phyloP scores from a whole-genome alignment of 768 basidiomycete species.

The Gautieria morchelliformis region DNA sequence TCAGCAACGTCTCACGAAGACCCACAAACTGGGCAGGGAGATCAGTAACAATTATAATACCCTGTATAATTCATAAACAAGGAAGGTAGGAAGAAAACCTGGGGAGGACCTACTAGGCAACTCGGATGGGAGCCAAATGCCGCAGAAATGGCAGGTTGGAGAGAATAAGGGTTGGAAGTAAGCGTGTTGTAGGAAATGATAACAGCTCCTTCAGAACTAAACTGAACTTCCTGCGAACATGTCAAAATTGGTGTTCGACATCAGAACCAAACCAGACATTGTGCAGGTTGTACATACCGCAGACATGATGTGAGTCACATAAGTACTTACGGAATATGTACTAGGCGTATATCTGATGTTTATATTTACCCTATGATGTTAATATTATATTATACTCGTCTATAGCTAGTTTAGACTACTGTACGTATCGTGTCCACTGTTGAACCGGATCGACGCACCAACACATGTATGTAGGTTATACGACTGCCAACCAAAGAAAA shows the following conservation, averaged over 20 bases:
- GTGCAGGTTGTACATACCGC: too few species aligned
- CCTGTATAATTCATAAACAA: slow-evolving; percentile 18
- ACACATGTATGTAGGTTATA: too few species aligned
- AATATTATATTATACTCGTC: too few species aligned
- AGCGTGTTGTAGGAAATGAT: slow-evolving; percentile 55
- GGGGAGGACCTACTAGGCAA: slow-evolving; percentile 32
- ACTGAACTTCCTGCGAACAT: slow-evolving; percentile 1
- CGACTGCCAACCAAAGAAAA: too few species aligned
- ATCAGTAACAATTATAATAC: slow-evolving; percentile 75
- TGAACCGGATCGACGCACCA: too few species aligned
- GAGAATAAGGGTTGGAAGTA: slow-evolving; percentile 39
- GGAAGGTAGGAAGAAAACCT: not conserved
- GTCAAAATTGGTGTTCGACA: not conserved
- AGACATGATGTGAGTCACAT: too few species aligned
- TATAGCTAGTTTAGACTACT: too few species aligned
- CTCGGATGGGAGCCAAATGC: slow-evolving; percentile 77
- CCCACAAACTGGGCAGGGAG: slow-evolving; percentile 55
- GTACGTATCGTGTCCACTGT: too few species aligned
- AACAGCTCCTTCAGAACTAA: slow-evolving; percentile 40
- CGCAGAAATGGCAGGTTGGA: slow-evolving; percentile 49
- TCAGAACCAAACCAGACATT: too few species aligned
- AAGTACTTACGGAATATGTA: too few species aligned
- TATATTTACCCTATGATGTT: too few species aligned
- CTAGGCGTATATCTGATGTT: too few species aligned
- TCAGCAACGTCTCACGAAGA: slow-evolving; percentile 65